Conservation (phyloP, 306 rosid genomes). For the Pterocarpus macrocarpus region DNA sequence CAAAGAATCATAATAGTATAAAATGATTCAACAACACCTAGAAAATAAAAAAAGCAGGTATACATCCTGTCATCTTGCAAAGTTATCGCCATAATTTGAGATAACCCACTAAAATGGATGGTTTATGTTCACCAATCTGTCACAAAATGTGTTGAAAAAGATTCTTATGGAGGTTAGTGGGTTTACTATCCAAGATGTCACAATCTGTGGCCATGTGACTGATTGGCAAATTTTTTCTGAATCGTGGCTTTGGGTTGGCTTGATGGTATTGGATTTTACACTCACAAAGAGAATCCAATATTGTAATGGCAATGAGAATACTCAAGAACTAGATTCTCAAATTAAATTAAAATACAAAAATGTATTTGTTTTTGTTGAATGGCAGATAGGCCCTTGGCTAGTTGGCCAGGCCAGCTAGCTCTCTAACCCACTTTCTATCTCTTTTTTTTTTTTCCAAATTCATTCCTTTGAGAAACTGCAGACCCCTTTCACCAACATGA, state of each 20-base stretch:
- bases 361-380: slow-evolving; percentile 31
- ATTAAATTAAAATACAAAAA: slow-evolving; percentile 28
- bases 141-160: slow-evolving; percentile 45
- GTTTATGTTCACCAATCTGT: slow-evolving; percentile 45
- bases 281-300: slow-evolving; percentile 46
- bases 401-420: slow-evolving; percentile 3
- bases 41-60: slow-evolving; percentile 29
- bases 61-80: slow-evolving; percentile 22
- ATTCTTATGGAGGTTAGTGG: slow-evolving; percentile 48
- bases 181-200: slow-evolving; percentile 50
- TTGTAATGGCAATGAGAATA: slow-evolving; percentile 20
- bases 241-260: slow-evolving; percentile 42
- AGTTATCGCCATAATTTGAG: slow-evolving; percentile 45
- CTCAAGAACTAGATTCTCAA: slow-evolving; percentile 41
- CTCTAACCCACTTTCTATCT: not conserved
- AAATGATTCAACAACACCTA: not conserved
- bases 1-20: not conserved
- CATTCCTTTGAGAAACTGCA: slow-evolving; percentile 1
- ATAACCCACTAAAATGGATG: slow-evolving; percentile 47
- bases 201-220: slow-evolving; percentile 51
- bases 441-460: not conserved
- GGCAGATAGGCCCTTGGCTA: not conserved
- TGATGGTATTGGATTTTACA: slow-evolving; percentile 43
- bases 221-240: slow-evolving; percentile 45
- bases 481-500: slow-evolving; percentile 22